These are phyloP conservation scores for Sclerotinia glacialis DNA, from an alignment of 2,329 filamentous ascomycete species.

Conservation along the genomic window DNA sequence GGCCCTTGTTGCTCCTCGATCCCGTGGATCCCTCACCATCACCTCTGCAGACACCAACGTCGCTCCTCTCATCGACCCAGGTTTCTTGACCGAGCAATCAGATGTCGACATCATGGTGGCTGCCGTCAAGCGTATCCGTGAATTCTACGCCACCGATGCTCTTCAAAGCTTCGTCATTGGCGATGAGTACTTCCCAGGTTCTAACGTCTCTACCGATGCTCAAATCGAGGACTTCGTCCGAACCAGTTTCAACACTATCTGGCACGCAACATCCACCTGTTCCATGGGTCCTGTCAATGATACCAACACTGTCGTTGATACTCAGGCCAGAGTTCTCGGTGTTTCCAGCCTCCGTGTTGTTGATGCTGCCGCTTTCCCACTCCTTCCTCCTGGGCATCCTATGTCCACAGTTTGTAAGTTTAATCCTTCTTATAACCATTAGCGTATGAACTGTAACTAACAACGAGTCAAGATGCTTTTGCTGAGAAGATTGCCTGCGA, in stretches of 20 bases:
- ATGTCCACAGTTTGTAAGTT: constrained; percentile 43
- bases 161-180: constrained; percentile 27
- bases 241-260: constrained; percentile 40
- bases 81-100: constrained; percentile 45
- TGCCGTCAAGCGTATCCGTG: constrained; percentile 44
- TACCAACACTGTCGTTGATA: constrained; percentile 36
- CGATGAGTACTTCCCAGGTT: constrained; percentile 29
- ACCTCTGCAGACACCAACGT: constrained; percentile 39
- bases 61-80: constrained; percentile 44
- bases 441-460: background rate
- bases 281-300: constrained; percentile 53
- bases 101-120: constrained; percentile 48
- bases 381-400: constrained; percentile 44
- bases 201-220: constrained; percentile 27
- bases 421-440: background rate
- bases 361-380: constrained; percentile 31
- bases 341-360: constrained; percentile 31
- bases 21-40: constrained; percentile 47
- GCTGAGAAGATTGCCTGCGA: constrained; percentile 44
- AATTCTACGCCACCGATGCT: constrained; percentile 29
- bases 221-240: constrained; percentile 30
- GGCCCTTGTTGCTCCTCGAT: constrained; percentile 43
- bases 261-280: constrained; percentile 55
- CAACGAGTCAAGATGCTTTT: constrained; percentile 39
- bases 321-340: constrained; percentile 30